phyloP scores from a whole-genome alignment of 2,329 filamentous ascomycete species.

The Atkinsonella texensis region DNA sequence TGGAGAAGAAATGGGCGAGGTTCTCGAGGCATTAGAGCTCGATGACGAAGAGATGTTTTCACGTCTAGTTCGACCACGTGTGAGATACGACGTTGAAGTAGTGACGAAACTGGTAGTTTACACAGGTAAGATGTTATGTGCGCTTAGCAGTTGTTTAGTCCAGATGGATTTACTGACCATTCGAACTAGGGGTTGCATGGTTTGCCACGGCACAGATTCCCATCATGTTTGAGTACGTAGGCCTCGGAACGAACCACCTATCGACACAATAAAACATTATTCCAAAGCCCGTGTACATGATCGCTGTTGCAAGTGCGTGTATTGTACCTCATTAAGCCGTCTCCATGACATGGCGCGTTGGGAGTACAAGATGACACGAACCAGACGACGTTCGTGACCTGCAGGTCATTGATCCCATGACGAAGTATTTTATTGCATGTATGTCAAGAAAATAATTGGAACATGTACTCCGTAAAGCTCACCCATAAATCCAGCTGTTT shows the following conservation, averaged over 20 bases:
- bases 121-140: constrained; percentile 44
- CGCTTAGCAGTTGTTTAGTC: neutral
- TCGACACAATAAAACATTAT: constrained; percentile 9
- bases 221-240: constrained; percentile 54
- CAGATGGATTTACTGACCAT: neutral
- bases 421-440: neutral
- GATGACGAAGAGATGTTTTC: constrained; percentile 75
- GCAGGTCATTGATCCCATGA: neutral
- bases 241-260: constrained; percentile 33
- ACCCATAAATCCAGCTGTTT: neutral
- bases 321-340: neutral
- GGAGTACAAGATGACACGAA: neutral
- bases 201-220: constrained; percentile 67
- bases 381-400: neutral
- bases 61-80: constrained; percentile 70
- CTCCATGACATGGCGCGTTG: neutral
- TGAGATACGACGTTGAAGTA: constrained; percentile 96
- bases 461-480: neutral
- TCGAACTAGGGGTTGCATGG: constrained; percentile 60
- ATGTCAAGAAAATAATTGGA: neutral
- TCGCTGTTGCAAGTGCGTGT: neutral
- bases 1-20: constrained; percentile 2
- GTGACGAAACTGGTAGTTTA: constrained; percentile 96
- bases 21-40: constrained; percentile 33
- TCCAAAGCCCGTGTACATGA: neutral